Base-by-base conservation (phyloP, 2,329 filamentous ascomycete species). In the Talaromyces funiculosus region DNA sequence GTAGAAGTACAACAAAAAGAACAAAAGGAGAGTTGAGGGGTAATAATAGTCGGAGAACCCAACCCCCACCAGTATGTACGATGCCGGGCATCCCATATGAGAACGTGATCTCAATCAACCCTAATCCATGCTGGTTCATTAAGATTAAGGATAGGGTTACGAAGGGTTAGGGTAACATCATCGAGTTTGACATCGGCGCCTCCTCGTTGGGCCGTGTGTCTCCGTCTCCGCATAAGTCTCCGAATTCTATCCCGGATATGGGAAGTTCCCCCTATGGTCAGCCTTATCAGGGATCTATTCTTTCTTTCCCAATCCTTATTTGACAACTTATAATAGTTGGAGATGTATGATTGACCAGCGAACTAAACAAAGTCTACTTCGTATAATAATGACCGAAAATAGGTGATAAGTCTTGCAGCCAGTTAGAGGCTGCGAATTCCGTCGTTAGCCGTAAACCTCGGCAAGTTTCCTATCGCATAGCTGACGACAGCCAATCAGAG, bases 371-470 rank as follows among this genome's bases (percentile, higher is more conserved):
- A 6, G 8, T 43, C n/a, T n/a, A n/a, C n/a, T n/a, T n/a, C n/a
- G n/a, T n/a, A n/a, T n/a, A n/a, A 33, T 20, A 35, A 29, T 51
- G 20, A 33, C 33, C 51, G 49, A 53, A 31, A 16, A 33, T 33
- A 10, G 24, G 20, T 5, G 12, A n/a, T n/a, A n/a, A n/a, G n/a
- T n/a, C n/a, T 16, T 16, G 8, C n/a, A 53, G 45, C 57, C 57
- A 59, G 53, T 43, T 35, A 51, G 33, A 24, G 26, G 12, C 10
- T 18, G 4, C 12, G 2, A 8, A 53, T 16, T 20, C 6, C 14
- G 24, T 4, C 7, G 6, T 60, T 60, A 60, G 40, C 58, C 58
- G 58, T 35, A 55, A 22, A 26, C 54, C 54, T 42, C 43, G 54
- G 54, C 51, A 40, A 29, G 16, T 47, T 38, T 40, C 33, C 40